Evolutionary conservation across 1,139 yeast species (phyloP).

Genomic region (Kurtzmaniella natalensis): DNA sequence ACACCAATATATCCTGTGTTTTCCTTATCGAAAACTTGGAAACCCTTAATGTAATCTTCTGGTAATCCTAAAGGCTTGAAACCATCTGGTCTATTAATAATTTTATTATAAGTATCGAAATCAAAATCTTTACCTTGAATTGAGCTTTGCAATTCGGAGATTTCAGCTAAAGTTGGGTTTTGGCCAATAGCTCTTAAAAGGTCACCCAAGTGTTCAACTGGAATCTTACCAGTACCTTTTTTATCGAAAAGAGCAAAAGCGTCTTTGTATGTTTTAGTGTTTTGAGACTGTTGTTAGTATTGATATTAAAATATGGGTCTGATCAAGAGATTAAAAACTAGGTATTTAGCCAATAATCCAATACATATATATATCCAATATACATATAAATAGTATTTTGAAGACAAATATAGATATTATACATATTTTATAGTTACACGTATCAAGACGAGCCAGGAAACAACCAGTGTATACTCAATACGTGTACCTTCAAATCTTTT

Average conservation of each 20-base stretch:
- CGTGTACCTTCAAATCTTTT: no score
- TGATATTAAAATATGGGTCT: background rate
- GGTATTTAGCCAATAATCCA: no score
- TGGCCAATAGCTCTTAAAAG: constrained; percentile 95
- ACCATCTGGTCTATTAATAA: constrained; percentile 84
- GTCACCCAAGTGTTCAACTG: constrained; percentile 88
- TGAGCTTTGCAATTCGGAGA: constrained; percentile 62
- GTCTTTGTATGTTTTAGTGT: constrained; percentile 81
- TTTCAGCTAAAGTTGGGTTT: constrained; percentile 93
- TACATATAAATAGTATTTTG: no score
- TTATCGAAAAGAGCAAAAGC: constrained; percentile 97
- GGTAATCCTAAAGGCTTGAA: constrained; percentile 89
- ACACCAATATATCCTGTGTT: constrained; percentile 94
- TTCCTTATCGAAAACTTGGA: constrained; percentile 96
- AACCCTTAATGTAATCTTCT: constrained; percentile 94
- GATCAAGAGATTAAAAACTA: no score
- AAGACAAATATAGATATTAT: no score
- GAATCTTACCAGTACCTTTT: constrained; percentile 90
- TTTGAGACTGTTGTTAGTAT: constrained; percentile 31
- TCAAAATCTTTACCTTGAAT: constrained; percentile 50
- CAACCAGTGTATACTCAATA: no score
- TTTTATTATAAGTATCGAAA: constrained; percentile 72
- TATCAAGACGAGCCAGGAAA: no score
- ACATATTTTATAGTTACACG: no score
- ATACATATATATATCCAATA: no score